Percentiles rank a stretch among this genome's conserved stretches.
These are phyloP conservation scores for Caryopteris hybrid DNA, from an alignment of 305 asterid genomes.

Conservation along the genomic window DNA sequence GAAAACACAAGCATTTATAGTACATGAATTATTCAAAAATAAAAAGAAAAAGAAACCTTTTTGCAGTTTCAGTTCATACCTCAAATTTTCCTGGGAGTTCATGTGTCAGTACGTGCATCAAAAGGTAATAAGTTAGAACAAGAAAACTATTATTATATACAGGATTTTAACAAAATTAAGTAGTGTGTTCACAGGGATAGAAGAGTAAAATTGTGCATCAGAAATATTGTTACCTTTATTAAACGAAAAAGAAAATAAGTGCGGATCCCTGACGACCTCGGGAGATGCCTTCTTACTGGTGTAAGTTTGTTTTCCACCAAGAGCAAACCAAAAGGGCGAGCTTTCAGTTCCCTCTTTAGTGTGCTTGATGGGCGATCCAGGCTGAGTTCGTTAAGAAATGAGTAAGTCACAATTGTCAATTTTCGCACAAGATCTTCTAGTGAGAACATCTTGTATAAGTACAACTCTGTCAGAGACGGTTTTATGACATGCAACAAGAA, in stretches of 20 bases:
- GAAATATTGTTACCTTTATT: slow-evolving; percentile 42
- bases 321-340: slow-evolving; percentile 60
- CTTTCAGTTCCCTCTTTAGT: slow-evolving; percentile 72
- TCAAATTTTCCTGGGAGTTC: slow-evolving; percentile 60
- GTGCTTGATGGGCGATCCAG: slow-evolving; percentile 53
- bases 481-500: not conserved
- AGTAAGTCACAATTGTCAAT: slow-evolving; percentile 16
- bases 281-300: slow-evolving; percentile 45
- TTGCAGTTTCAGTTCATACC: slow-evolving; percentile 33
- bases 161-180: slow-evolving; percentile 15
- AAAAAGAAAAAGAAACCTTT: not conserved
- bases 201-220: not conserved
- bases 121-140: slow-evolving; percentile 21
- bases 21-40: not conserved
- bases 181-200: not conserved
- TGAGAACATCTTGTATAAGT: not conserved
- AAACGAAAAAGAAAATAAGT: slow-evolving; percentile 44
- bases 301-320: slow-evolving; percentile 61
- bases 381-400: slow-evolving; percentile 37
- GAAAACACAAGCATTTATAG: slow-evolving; percentile 8
- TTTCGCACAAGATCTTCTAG: not conserved
- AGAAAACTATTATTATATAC: slow-evolving; percentile 11
- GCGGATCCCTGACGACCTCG: slow-evolving; percentile 56
- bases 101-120: slow-evolving; percentile 21
- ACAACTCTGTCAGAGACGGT: not conserved